Conservation (phyloP, 1,284 basidiomycete genomes). For the Marasmius fiardii region DNA sequence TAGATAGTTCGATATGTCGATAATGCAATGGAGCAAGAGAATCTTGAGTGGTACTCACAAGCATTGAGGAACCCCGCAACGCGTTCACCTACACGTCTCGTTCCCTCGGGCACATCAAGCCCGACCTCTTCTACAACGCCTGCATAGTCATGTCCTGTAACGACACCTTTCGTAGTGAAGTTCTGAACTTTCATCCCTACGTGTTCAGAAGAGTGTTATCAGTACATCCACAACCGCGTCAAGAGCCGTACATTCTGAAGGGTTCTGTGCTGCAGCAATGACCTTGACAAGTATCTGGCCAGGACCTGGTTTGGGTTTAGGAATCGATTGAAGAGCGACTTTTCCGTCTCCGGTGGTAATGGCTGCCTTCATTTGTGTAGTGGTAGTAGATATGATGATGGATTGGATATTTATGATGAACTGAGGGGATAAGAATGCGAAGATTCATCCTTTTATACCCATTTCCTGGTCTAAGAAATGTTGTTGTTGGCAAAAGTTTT, state of each 20-base stretch:
- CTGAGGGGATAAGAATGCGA: too few relatives aligned
- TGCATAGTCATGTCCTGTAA: conserved; percentile 12
- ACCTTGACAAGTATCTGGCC: conserved; percentile 14
- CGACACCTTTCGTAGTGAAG: background rate
- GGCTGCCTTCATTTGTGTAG: conserved; percentile 13
- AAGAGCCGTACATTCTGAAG: conserved; percentile 10
- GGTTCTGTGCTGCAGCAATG: conserved; percentile 14
- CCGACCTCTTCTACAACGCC: conserved; percentile 13
- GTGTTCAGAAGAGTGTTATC: background rate
- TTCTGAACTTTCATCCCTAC: conserved; percentile 11
- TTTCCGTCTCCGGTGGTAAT: conserved; percentile 7
- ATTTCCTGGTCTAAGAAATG: too few relatives aligned
- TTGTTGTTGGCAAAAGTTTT: too few relatives aligned
- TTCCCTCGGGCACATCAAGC: conserved; percentile 9
- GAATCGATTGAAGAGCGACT: conserved; percentile 3
- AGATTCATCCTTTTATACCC: too few relatives aligned
- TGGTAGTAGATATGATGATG: background rate
- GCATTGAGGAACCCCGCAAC: conserved; percentile 12
- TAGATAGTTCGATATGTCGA: background rate
- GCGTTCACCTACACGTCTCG: conserved; percentile 9
- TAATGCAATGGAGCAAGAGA: background rate
- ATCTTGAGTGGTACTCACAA: background rate
- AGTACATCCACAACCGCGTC: background rate
- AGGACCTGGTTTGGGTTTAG: conserved; percentile 11
- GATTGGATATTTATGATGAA: too few relatives aligned